Percentiles rank a stretch among this genome's conserved stretches.
Evolutionary conservation across 2,329 filamentous ascomycete species (phyloP).

Genomic region (Sodiomyces alkalinus): DNA sequence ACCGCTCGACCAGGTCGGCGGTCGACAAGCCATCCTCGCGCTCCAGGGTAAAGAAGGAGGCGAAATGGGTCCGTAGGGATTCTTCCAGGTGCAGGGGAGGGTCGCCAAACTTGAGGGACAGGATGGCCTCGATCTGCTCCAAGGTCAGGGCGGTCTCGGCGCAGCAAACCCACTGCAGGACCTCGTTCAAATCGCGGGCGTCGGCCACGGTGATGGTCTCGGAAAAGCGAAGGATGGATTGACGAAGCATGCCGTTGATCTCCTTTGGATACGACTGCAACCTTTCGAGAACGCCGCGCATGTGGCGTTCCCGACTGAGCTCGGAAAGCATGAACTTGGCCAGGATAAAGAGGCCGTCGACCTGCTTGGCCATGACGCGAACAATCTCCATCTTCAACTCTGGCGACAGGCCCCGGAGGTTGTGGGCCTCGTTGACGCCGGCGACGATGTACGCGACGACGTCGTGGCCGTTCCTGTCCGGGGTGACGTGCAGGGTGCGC

Average conservation of each 20-base stretch:
- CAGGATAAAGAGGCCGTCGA: constrained; percentile 31
- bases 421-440: constrained; percentile 22
- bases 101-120: constrained; percentile 26
- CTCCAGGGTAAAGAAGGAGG: constrained; percentile 29
- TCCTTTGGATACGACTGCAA: constrained; percentile 27
- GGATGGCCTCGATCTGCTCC: constrained; percentile 25
- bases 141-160: constrained; percentile 26
- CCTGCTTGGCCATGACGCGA: constrained; percentile 22
- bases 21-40: constrained; percentile 27
- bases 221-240: constrained; percentile 25
- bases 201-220: constrained; percentile 22
- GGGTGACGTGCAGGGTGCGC: constrained; percentile 25
- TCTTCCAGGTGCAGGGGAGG: constrained; percentile 24
- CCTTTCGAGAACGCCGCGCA: constrained; percentile 26
- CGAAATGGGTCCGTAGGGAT: constrained; percentile 26
- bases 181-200: constrained; percentile 27
- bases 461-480: constrained; percentile 24
- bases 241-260: constrained; percentile 24
- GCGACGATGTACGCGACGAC: constrained; percentile 25
- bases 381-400: constrained; percentile 22
- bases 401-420: constrained; percentile 17
- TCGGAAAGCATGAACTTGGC: constrained; percentile 36
- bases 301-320: constrained; percentile 26
- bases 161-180: constrained; percentile 29
- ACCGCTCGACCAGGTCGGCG: constrained; percentile 23